Percentiles rank a stretch among this genome's conserved stretches.
These are phyloP conservation scores for Lumnitzera littorea DNA, from an alignment of 345 rosid genomes.

Conservation along the genomic window DNA sequence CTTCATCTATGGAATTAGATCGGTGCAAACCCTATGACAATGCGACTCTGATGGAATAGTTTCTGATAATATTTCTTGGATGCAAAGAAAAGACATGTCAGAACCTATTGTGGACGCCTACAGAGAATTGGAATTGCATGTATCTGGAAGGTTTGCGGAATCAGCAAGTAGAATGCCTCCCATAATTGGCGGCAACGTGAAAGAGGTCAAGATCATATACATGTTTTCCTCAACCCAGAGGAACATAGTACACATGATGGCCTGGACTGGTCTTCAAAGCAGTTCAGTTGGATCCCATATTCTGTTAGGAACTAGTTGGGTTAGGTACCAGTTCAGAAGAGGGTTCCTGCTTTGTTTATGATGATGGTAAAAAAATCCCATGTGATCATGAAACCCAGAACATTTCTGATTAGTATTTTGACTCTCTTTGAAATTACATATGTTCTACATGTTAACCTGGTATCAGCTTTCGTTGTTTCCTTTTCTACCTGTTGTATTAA, in stretches of 20 bases:
- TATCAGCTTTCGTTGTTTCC: slow-evolving; percentile 8
- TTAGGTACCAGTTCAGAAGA: slow-evolving; percentile 70
- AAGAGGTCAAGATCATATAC: slow-evolving; percentile 50
- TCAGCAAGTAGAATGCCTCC: slow-evolving; percentile 70
- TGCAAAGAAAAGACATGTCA: slow-evolving; percentile 17
- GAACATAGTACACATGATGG: slow-evolving; percentile 16
- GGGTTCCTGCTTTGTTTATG: slow-evolving; percentile 74
- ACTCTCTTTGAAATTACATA: slow-evolving; percentile 15
- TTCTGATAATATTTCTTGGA: slow-evolving; percentile 22
- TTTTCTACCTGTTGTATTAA: background rate
- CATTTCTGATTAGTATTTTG: slow-evolving; percentile 87
- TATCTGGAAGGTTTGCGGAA: slow-evolving; percentile 72
- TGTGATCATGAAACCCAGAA: slow-evolving; percentile 81
- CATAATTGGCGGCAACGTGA: slow-evolving; percentile 25
- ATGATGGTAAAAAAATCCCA: slow-evolving; percentile 70
- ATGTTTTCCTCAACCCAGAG: slow-evolving; percentile 56
- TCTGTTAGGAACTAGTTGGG: slow-evolving; percentile 64
- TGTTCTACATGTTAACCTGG: slow-evolving; percentile 4
- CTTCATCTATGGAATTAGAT: slow-evolving; percentile 21
- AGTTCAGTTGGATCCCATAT: slow-evolving; percentile 28
- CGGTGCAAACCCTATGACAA: slow-evolving; percentile 20
- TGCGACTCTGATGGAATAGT: slow-evolving; percentile 15
- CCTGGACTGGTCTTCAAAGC: slow-evolving; percentile 14
- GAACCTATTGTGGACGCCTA: slow-evolving; percentile 54
- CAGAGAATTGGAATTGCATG: slow-evolving; percentile 72